phyloP scores from a whole-genome alignment of 2,329 filamentous ascomycete genomes.

The Pseudogymnoascus pannorum region DNA sequence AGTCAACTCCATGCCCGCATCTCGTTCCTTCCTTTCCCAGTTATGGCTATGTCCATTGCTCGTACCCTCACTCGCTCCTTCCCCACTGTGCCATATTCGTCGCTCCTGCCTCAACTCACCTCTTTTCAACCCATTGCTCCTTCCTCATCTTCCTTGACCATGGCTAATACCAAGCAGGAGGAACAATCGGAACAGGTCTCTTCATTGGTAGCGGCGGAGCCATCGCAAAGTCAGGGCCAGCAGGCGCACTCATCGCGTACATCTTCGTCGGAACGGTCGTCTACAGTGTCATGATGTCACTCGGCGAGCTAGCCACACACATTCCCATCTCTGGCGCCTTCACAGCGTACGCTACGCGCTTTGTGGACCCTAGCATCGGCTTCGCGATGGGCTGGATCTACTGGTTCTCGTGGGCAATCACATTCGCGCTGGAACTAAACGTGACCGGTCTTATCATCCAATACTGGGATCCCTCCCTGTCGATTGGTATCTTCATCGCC shows the following conservation, averaged over 20 bases:
- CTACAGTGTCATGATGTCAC: constrained; percentile 64
- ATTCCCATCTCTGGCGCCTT: constrained; percentile 72
- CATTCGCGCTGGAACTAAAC: constrained; percentile 65
- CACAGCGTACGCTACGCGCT: constrained; percentile 67
- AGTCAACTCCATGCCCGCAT: neutral
- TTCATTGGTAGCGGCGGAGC: constrained; percentile 62
- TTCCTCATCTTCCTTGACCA: neutral
- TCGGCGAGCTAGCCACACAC: constrained; percentile 69
- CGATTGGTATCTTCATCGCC: constrained; percentile 64
- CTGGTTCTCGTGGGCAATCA: constrained; percentile 72
- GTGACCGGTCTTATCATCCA: constrained; percentile 68
- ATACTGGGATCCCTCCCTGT: constrained; percentile 59
- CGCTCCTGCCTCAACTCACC: neutral
- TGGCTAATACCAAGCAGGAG: constrained; percentile 31
- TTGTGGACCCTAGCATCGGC: constrained; percentile 64
- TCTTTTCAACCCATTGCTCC: neutral
- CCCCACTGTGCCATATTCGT: neutral
- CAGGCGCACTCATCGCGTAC: constrained; percentile 60
- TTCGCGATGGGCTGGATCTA: constrained; percentile 81
- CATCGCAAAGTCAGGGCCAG: constrained; percentile 56
- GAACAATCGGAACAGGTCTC: constrained; percentile 65
- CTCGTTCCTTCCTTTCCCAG: neutral
- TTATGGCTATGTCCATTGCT: neutral
- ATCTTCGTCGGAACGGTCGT: constrained; percentile 64
- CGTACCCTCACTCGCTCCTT: neutral